These are phyloP conservation scores for Ophiostoma himal-ulmi DNA, from an alignment of 2,329 filamentous ascomycete species.

Conservation along the genomic window DNA sequence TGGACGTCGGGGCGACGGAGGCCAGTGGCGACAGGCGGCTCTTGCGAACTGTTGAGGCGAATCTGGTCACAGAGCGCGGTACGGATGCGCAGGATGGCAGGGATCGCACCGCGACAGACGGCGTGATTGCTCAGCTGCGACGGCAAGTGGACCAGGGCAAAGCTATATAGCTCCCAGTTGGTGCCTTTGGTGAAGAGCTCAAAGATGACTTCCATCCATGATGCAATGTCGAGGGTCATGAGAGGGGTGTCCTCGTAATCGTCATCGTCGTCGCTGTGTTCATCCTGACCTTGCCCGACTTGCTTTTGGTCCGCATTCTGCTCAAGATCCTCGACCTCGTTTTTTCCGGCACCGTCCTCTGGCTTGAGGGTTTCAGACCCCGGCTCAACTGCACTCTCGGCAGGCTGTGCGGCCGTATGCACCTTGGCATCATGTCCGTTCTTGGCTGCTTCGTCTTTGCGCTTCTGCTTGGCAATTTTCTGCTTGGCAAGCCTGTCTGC, in stretches of 20 bases:
- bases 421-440: no score
- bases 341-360: neutral
- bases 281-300: neutral
- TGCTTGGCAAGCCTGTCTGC: conserved; percentile 17
- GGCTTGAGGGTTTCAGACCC: neutral
- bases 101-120: conserved; percentile 67
- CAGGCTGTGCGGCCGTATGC: neutral
- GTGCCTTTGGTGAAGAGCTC: conserved; percentile 66
- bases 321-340: neutral
- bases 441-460: conserved; percentile 16
- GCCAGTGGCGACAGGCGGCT: conserved; percentile 72
- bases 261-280: neutral
- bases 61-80: conserved; percentile 77
- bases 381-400: neutral
- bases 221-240: conserved; percentile 49
- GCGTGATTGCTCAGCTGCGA: conserved; percentile 86
- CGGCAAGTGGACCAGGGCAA: conserved; percentile 76
- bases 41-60: conserved; percentile 67
- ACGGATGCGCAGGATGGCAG: conserved; percentile 70
- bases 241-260: neutral
- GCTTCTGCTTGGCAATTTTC: neutral
- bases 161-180: conserved; percentile 92
- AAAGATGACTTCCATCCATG: conserved; percentile 73
- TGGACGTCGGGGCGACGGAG: conserved; percentile 83
- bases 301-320: neutral